A percentile compares a stretch with the other conserved stretches of the same genome.
These are phyloP conservation scores for Kuraishia cidri DNA, from an alignment of 805 yeast genomes.

Conservation along the genomic window DNA sequence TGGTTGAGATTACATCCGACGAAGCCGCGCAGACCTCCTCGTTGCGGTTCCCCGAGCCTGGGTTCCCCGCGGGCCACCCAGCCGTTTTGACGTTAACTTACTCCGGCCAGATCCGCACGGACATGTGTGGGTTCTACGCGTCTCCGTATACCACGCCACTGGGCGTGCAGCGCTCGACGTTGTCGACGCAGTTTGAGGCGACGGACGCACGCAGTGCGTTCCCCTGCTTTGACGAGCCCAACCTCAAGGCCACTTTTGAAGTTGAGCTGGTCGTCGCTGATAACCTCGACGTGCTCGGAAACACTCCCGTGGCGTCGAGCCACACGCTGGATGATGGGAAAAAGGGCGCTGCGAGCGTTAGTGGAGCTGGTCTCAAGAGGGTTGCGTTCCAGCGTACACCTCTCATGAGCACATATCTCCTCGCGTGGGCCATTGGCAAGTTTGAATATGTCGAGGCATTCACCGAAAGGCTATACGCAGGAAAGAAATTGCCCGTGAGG, in stretches of 20 bases:
- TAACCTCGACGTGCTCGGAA: constrained; percentile 31
- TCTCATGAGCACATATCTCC: constrained; percentile 43
- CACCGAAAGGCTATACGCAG: constrained; percentile 29
- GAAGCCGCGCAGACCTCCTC: constrained; percentile 42
- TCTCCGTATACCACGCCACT: constrained; percentile 29
- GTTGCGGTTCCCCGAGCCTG: constrained; percentile 38
- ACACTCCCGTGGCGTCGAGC: constrained; percentile 29
- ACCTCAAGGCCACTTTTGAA: constrained; percentile 43
- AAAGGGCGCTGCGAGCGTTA: constrained; percentile 3
- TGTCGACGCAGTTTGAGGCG: constrained; percentile 50
- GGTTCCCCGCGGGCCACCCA: constrained; percentile 16
- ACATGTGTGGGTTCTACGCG: constrained; percentile 50
- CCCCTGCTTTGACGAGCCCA: constrained; percentile 52
- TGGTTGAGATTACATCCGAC: constrained; percentile 3
- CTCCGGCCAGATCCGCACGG: constrained; percentile 36
- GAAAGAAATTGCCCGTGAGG: constrained; percentile 35
- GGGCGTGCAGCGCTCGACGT: constrained; percentile 27
- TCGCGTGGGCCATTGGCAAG: constrained; percentile 53
- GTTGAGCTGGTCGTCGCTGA: constrained; percentile 26
- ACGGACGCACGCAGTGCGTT: constrained; percentile 51
- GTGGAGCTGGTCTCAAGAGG: constrained; percentile 6
- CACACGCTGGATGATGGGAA: constrained; percentile 12
- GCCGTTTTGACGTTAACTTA: constrained; percentile 23
- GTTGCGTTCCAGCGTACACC: constrained; percentile 39
- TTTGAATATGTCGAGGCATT: constrained; percentile 42